Base-by-base conservation (phyloP, 2,329 filamentous ascomycete species). In the Xylaria hypoxylon region DNA sequence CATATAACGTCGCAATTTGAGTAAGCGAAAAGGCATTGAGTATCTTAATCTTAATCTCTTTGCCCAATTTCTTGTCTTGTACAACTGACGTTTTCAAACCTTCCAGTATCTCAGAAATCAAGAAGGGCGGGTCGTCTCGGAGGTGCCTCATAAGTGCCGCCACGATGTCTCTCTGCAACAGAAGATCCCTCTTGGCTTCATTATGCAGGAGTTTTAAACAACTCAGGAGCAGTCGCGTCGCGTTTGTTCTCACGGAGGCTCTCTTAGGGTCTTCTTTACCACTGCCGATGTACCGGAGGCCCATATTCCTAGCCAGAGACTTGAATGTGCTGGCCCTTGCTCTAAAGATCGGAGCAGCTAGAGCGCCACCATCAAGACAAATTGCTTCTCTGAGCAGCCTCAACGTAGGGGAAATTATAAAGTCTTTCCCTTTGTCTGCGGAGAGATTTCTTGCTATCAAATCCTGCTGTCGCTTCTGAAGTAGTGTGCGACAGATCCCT, bases 361-460 rank as follows among this genome's bases (percentile, higher is more conserved):
- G 85, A 47, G 89, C 87, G 15, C 96, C 96, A 17, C 94, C 94
- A 78, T 98, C 94, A 70, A 97, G 91, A 61, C 85, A 89, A 17
- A 93, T 88, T n/a, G 94, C 86, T 79, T 99, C 95, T 58, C 90
- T 92, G 66, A 99, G 85, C 58, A 99, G 82, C 63, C 95, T 89
- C 65, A 99, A 81, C 26, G 92, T 94, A 0, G 96, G 95, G 2
- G 93, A 96, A 67, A 97, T 94, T 65, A 98, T 83, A 78, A 92
- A 93, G 44, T 94, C 93, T 76, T 96, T 97, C 53, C 89, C 86
- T 78, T 93, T 94, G 26, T 92, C 90, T 0, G 92, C 89, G 3
- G 92, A 90, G 19, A 98, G 81, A 66, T 93, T 93, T 66, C 90
- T 89, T 35, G 92, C 89, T 26, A 98, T 81, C 2, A 97, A 86